Evolutionary conservation across 345 rosid species (phyloP).

Genomic region (Pugionium dolabratum): DNA sequence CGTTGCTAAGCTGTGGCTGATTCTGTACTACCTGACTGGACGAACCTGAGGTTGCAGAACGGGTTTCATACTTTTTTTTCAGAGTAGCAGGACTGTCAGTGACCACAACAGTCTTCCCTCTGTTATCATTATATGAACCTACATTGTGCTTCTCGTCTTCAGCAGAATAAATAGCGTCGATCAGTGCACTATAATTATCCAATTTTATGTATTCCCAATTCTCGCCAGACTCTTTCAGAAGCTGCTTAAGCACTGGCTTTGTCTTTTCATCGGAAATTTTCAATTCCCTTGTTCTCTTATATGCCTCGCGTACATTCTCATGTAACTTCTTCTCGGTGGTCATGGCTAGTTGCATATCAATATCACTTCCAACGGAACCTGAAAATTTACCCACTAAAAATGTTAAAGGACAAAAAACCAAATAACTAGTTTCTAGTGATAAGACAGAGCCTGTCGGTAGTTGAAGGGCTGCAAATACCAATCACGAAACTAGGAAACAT

Average conservation of each 20-base stretch:
- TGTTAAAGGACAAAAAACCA: background rate
- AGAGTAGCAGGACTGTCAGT: conserved; percentile 20
- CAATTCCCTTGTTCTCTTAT: conserved; percentile 47
- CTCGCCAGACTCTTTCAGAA: conserved; percentile 41
- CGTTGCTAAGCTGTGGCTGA: conserved; percentile 21
- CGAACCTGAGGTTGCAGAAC: conserved; percentile 32
- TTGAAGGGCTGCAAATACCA: background rate
- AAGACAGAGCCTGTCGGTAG: background rate
- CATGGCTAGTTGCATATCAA: background rate
- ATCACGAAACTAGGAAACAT: background rate
- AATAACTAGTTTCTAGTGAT: background rate
- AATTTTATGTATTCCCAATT: conserved; percentile 66
- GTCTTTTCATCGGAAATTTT: conserved; percentile 51
- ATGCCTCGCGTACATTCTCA: conserved; percentile 48
- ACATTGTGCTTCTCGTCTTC: conserved; percentile 43
- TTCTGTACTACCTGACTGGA: conserved; percentile 18
- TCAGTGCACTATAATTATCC: conserved; percentile 55
- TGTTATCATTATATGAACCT: conserved; percentile 33
- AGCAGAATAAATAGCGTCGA: conserved; percentile 58
- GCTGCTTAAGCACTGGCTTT: conserved; percentile 48
- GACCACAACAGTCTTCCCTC: conserved; percentile 27
- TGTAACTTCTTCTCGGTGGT: background rate
- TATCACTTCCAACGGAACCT: conserved; percentile 12
- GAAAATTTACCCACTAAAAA: background rate
- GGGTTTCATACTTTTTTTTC: conserved; percentile 29